Percentiles rank a stretch among this genome's conserved stretches.
Conservation (phyloP, 2,329 filamentous ascomycete genomes). For the Epichloe scottii region DNA sequence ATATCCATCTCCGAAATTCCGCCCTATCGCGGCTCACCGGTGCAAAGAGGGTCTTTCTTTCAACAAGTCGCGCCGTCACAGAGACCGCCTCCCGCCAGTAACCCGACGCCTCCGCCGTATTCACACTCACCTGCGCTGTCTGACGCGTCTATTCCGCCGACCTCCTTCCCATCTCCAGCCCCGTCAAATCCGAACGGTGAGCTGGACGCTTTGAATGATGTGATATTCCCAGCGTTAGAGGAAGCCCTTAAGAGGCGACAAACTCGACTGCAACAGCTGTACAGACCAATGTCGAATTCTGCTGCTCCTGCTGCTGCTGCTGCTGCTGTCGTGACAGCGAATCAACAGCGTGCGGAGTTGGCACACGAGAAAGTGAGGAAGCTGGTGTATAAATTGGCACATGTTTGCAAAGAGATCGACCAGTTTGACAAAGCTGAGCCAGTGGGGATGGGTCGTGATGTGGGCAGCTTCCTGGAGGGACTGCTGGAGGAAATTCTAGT, state of each 20-base stretch:
- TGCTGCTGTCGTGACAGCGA: slow-evolving; percentile 37
- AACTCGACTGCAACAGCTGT: slow-evolving; percentile 42
- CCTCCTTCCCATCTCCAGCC: slow-evolving; percentile 43
- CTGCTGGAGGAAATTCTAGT: slow-evolving; percentile 90
- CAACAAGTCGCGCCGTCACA: slow-evolving; percentile 15
- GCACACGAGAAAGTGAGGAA: slow-evolving; percentile 74
- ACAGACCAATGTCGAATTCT: slow-evolving; percentile 22
- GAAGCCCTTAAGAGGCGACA: slow-evolving; percentile 76
- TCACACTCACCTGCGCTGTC: slow-evolving; percentile 19
- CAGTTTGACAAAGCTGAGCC: slow-evolving; percentile 74
- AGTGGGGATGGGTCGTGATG: slow-evolving; percentile 87
- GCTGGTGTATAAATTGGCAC: slow-evolving; percentile 70
- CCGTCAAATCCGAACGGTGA: slow-evolving; percentile 51
- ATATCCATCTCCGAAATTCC: slow-evolving; percentile 43
- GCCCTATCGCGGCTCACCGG: slow-evolving; percentile 32
- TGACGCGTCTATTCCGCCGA: slow-evolving; percentile 24
- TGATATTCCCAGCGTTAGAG: slow-evolving; percentile 86
- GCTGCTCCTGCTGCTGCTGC: slow-evolving; percentile 8
- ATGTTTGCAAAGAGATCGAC: slow-evolving; percentile 83
- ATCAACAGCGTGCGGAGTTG: slow-evolving; percentile 54
- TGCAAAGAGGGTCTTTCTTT: slow-evolving; percentile 18
- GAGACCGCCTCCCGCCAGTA: slow-evolving; percentile 8
- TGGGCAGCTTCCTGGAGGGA: slow-evolving; percentile 79
- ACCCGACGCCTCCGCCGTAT: slow-evolving; percentile 14
- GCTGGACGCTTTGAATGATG: slow-evolving; percentile 76